Evolutionary conservation across 371 early-diverging fungal species (phyloP).

Genomic region (Amoeboaphelidium occidentale): DNA sequence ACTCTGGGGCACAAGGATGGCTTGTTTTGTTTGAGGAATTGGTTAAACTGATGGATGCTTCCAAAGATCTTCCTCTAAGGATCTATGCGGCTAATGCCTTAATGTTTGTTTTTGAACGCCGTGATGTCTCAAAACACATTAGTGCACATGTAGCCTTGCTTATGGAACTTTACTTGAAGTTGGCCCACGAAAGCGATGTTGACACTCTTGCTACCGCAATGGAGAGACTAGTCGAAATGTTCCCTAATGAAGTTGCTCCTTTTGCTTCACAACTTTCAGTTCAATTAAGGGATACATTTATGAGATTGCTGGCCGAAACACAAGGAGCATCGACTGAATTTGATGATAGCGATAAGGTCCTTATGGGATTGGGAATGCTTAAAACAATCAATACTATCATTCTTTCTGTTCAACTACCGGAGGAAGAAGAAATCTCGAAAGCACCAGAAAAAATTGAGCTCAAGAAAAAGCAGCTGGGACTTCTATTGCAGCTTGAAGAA

Average conservation of each 20-base stretch:
- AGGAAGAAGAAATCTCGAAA: slow-evolving; percentile 31
- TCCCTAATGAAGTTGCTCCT: slow-evolving; percentile 58
- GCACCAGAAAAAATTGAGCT: slow-evolving; percentile 2
- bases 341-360: slow-evolving; percentile 15
- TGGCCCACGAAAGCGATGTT: slow-evolving; percentile 69
- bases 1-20: neutral
- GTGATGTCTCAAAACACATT: neutral
- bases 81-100: neutral
- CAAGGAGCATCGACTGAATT: slow-evolving; percentile 11
- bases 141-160: neutral
- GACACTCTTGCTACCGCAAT: slow-evolving; percentile 62
- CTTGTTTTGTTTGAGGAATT: neutral
- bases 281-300: slow-evolving; percentile 53
- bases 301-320: slow-evolving; percentile 46
- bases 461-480: neutral
- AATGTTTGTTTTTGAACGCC: neutral
- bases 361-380: slow-evolving; percentile 61
- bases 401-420: slow-evolving; percentile 18
- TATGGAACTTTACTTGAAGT: slow-evolving; percentile 20
- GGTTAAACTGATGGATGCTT: neutral
- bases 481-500: neutral
- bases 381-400: slow-evolving; percentile 69
- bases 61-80: neutral
- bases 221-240: slow-evolving; percentile 67
- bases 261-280: slow-evolving; percentile 61